A percentile compares a stretch with the other conserved stretches of the same genome.
Evolutionary conservation across 176 grass and related monocot species (phyloP).

Genomic region (Zizania latifolia): DNA sequence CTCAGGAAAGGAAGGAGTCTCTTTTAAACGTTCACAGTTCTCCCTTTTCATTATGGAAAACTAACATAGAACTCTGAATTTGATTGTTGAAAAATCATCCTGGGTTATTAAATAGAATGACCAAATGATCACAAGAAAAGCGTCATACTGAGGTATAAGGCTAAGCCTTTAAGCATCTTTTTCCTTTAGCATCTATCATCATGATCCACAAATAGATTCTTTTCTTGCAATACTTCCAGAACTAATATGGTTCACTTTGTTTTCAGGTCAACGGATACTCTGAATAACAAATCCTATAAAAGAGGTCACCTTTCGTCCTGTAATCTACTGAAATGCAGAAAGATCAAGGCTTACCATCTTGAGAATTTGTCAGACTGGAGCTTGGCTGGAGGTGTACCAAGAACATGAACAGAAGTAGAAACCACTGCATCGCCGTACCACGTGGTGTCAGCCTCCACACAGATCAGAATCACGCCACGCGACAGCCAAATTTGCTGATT

Average conservation of each 20-base stretch:
- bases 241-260: constrained; percentile 1
- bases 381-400: constrained; percentile 30
- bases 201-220: not conserved
- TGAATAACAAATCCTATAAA: not conserved
- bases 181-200: not conserved
- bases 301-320: not conserved
- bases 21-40: not conserved
- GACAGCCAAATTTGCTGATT: not conserved
- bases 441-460: not conserved
- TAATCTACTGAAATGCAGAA: constrained; percentile 1
- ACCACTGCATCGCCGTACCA: constrained; percentile 1
- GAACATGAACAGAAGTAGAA: constrained; percentile 55
- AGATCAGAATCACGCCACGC: not conserved
- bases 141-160: not conserved
- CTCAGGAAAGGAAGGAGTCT: constrained; percentile 9
- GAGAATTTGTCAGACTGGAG: constrained; percentile 44
- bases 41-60: not conserved
- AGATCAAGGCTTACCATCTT: constrained; percentile 65
- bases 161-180: not conserved
- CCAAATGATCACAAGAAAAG: not conserved
- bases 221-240: not conserved
- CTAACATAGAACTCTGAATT: not conserved
- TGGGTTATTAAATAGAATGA: not conserved
- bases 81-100: not conserved
- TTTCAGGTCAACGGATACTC: constrained; percentile 11